Evolutionary conservation across 1,284 basidiomycete species (phyloP), one percentile per base, ranked within the genome.

Genomic region (Puccinia polysora): DNA sequence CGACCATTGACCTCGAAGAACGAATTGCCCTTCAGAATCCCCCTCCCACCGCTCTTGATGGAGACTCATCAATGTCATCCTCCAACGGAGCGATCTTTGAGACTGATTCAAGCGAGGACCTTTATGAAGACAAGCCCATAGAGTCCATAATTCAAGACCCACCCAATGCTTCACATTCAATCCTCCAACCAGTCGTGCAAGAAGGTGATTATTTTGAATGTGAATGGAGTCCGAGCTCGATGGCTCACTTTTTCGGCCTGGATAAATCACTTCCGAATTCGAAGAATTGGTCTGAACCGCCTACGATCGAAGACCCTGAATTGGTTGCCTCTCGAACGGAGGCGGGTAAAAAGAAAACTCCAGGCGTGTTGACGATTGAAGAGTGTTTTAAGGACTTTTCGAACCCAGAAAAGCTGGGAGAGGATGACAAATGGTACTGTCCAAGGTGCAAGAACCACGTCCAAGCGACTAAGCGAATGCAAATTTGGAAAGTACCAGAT

Each of bases 401-500:
- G 28, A 91, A 88, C 80, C 89, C 95, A 81, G 96, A 99, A 82
- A 86, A 90, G 76, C 84, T 99, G 25, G 92, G 94, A 58, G 90
- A 95, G 79, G 92, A 97, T 77, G 96, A 99, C 80, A 82, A 91
- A 71, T 98, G 96, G 96, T 98, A 97, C 80, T 99, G 96, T 79
- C 92, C 94, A 5, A 75, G 79, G 76, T 99, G 96, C 85, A 97
- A 97, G 84, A 94, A 97, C 79, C 94, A 97, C 81, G 92, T 95
- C 78, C 92, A 97, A 78, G 96, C 96, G 40, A 96, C 91, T 45
- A 99, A 99, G 83, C 93, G 92, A 78, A 92, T 99, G 76, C 93
- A 97, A 80, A 84, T 99, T 18, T 98, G 97, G 92, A 97, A 92
- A 80, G 89, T 88, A 6, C 96, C 96, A 0, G 96, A 99, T 80